Base-by-base conservation (phyloP, 345 rosid genomes). In the Stellera chamaejasme region DNA sequence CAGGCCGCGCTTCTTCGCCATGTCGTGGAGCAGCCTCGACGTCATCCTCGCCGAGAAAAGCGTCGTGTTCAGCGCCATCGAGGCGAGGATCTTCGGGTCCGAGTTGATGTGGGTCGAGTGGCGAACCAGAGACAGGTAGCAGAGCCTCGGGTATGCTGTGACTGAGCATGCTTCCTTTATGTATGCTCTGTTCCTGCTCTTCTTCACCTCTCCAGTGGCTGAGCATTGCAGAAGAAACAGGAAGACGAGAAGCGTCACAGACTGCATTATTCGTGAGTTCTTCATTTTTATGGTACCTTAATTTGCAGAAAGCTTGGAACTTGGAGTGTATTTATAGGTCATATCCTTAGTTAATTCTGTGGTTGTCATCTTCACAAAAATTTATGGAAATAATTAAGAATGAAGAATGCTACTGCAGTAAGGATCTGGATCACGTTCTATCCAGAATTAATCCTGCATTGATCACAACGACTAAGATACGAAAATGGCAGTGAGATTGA, bases 121-220 rank as follows among this genome's bases (percentile, higher is more conserved):
- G 47, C 19, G 42, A 10, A 72, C 67, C 32, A 77, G 79, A 50
- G 82, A 74, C 65, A 27, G 56, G 58, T 43, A 60, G 72, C 82
- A 74, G 8, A 71, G 65, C 3, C 19, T 55, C 3, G 70, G 75
- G 69, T 77, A 74, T 10, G 56, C 46, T 13, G 82, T 74, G 52
- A 36, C 47, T 6, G 56, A 49, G 65, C 82, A 77, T 1, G 79
- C 66, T 13, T 59, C 52, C 43, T 43, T 66, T 25, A 74, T 58
- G 74, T 61, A 73, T 43, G 32, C 64, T 43, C 54, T 53, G 69
- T 41, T 50, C 13, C 1, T 59, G 19, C 5, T 16, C 6, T 23
- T n/a, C 10, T 26, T 9, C 11, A 10, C 2, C 45, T 23, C 15
- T 58, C 27, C 16, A 10, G 66, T 43, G 59, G 66, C 54, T 6